Evolutionary conservation across 2,329 filamentous ascomycete species (phyloP), one percentile per base, ranked within the genome.

Genomic region (Calonectria pauciramosa): DNA sequence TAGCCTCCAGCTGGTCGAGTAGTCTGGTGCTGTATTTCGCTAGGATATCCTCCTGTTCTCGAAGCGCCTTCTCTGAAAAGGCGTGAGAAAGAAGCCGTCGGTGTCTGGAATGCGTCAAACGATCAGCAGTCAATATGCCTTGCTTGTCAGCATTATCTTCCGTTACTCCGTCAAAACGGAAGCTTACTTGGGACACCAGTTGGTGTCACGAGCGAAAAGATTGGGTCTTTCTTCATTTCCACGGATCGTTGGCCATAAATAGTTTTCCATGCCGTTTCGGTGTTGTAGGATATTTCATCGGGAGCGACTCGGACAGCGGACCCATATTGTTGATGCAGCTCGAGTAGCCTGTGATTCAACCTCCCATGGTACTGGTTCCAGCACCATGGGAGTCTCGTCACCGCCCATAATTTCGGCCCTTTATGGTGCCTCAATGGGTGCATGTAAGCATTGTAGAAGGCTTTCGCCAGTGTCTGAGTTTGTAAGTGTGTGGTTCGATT

Each of bases 81-180:
- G 77, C 77, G 60, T 79, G 76, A 0, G 77, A 63, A 13, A 79
- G 70, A 1, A 78, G 64, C 5, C 77, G 74, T 8, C 77, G 71
- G 41, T 79, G 77, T 51, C 76, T 60, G 16, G 77, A 69, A 26
- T 79, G 77, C 1, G 72, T 75, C 9, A 28, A 52, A 1, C 76
- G 72, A 63, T 78, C 71, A 6, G 77, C 77, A 41, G 77, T 79
- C 70, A 79, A 73, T 10, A 79, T 79, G 23, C 75, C 77, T 79
- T 23, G 1, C 7, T 34, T 2, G 36, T 79, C 14, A 78, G 67
- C 44, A 4, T 9, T 0, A 18, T 4, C n/a, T 30, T 38, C 11
- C 20, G 8, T 23, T 1, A 2, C 13, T 9, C 23, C 13, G 9
- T 32, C 8, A 4, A 59, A 49, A 9, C 3, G 9, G 36, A 20